Evolutionary conservation across 2,329 filamentous ascomycete genomes (phyloP).

Genomic region (Pezicula neosporulosa): DNA sequence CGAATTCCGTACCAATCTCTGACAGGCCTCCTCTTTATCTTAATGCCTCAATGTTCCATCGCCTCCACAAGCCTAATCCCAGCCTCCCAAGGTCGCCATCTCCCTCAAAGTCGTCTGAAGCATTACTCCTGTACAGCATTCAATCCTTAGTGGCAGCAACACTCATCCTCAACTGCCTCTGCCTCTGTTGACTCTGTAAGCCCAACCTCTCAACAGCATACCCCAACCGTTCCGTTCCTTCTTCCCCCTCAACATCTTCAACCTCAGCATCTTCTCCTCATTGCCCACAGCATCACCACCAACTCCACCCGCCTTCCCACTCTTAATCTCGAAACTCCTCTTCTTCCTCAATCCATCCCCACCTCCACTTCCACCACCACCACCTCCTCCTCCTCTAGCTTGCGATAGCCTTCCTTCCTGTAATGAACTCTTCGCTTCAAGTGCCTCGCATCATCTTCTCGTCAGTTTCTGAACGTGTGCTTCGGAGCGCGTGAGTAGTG

Average conservation of each 20-base stretch:
- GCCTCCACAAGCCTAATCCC: background rate
- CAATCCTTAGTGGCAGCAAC: slow-evolving; percentile 47
- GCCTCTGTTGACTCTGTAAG: slow-evolving; percentile 63
- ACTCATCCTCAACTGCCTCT: slow-evolving; percentile 70
- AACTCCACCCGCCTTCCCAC: slow-evolving; percentile 19
- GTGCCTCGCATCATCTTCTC: slow-evolving; percentile 60
- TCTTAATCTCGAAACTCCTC: slow-evolving; percentile 36
- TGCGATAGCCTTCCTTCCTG: slow-evolving; percentile 55
- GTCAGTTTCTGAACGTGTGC: slow-evolving; percentile 64
- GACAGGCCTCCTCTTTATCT: too few relatives aligned
- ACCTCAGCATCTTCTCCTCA: slow-evolving; percentile 33
- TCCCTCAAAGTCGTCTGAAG: background rate
- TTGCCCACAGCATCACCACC: slow-evolving; percentile 11
- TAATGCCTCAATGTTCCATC: background rate
- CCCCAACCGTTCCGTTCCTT: slow-evolving; percentile 65
- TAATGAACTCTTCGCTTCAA: slow-evolving; percentile 64
- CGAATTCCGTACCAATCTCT: background rate
- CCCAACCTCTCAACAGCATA: slow-evolving; percentile 68
- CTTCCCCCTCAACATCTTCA: slow-evolving; percentile 63
- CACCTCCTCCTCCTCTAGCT: slow-evolving; percentile 27
- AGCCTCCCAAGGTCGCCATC: background rate
- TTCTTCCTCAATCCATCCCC: slow-evolving; percentile 32
- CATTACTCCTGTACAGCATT: background rate
- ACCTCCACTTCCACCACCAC: slow-evolving; percentile 48
- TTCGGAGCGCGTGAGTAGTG: slow-evolving; percentile 58